These are phyloP conservation scores for Prosopis cineraria DNA, from an alignment of 306 rosid genomes.

Conservation along the genomic window DNA sequence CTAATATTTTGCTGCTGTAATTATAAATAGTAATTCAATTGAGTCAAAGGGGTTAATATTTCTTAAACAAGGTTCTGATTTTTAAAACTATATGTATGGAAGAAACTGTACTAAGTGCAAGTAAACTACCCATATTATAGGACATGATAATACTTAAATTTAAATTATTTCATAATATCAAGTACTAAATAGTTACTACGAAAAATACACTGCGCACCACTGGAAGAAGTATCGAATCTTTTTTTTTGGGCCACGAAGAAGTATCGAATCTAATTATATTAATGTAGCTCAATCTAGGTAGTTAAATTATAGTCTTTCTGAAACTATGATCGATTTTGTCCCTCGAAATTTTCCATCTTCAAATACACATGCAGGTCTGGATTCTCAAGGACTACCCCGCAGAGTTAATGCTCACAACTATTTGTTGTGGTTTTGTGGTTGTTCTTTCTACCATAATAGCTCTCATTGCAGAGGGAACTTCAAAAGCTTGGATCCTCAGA, in stretches of 20 bases:
- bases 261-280: too few relatives aligned
- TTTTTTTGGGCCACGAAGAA: too few relatives aligned
- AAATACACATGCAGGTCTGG: slow-evolving; percentile 15
- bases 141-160: background rate
- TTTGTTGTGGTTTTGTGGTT: slow-evolving; percentile 14
- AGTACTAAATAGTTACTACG: background rate
- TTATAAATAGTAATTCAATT: too few relatives aligned
- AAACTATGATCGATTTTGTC: background rate
- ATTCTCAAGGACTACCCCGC: slow-evolving; percentile 30
- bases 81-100: too few relatives aligned
- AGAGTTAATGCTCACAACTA: slow-evolving; percentile 31
- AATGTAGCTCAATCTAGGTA: background rate
- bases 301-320: background rate
- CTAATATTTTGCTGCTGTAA: too few relatives aligned
- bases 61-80: too few relatives aligned
- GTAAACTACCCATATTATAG: too few relatives aligned
- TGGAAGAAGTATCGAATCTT: too few relatives aligned
- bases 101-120: too few relatives aligned
- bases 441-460: slow-evolving; percentile 30
- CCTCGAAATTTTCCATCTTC: background rate
- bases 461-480: slow-evolving; percentile 25
- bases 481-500: slow-evolving; percentile 32
- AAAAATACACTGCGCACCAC: too few relatives aligned
- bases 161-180: too few relatives aligned
- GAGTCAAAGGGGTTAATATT: too few relatives aligned